Evolutionary conservation across 179 eudicot species (phyloP).

Genomic region (Silene coronaria): DNA sequence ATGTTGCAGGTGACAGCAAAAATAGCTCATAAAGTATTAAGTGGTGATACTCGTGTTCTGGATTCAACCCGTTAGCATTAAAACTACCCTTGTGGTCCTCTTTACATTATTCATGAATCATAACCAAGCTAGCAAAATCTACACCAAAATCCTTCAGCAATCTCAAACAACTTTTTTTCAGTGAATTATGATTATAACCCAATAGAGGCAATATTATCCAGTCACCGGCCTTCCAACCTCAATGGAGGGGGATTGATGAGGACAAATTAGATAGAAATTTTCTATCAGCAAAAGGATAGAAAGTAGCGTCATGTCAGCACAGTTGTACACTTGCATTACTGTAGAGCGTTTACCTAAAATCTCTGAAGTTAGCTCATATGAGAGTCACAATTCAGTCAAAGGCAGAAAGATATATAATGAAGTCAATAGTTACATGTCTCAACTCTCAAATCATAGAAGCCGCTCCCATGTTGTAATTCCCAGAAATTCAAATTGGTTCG

Average conservation of each 20-base stretch:
- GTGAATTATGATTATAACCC: not conserved
- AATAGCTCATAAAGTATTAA: too few relatives aligned
- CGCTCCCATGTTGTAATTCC: not conserved
- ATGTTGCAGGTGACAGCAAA: too few relatives aligned
- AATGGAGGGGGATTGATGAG: not conserved
- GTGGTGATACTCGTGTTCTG: too few relatives aligned
- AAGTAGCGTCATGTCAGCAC: not conserved
- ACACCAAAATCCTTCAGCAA: not conserved
- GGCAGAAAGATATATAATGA: not conserved
- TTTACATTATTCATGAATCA: not conserved
- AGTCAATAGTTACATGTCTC: not conserved
- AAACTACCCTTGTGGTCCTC: too few relatives aligned
- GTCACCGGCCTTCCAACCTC: not conserved
- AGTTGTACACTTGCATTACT: not conserved
- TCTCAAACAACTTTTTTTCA: not conserved
- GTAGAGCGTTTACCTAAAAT: not conserved
- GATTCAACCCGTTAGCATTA: too few relatives aligned
- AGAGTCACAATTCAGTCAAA: not conserved
- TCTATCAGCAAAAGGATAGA: not conserved
- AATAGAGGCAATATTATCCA: not conserved
- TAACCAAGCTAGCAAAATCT: constrained; percentile 7
- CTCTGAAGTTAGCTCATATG: not conserved
- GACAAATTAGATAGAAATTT: not conserved
- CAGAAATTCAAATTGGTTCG: not conserved
- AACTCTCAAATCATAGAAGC: not conserved